Base-by-base conservation (phyloP, 805 yeast species). In the Myxozyma neotropica region DNA sequence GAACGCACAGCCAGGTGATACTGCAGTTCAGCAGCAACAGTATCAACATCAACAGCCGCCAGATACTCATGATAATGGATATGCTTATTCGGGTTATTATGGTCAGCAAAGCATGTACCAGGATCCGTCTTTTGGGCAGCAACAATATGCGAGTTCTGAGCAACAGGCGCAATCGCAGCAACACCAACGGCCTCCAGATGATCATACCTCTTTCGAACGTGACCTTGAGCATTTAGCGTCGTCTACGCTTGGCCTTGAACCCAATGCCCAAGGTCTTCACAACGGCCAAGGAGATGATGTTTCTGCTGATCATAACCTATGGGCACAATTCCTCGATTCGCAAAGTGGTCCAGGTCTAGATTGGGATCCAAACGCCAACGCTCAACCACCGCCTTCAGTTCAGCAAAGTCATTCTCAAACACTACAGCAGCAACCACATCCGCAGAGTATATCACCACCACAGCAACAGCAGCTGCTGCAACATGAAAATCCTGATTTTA, bases 311-410 rank as follows among this genome's bases (percentile, higher is more conserved):
- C 52, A 51, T 13, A 33, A 29, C 17, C 55, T 57, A 7, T 57
- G 61, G 61, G 55, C 56, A 19, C 61, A 57, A 29, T 57, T 57
- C 33, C 39, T 57, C 15, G 54, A 57, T 21, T 42, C 61, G 10
- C 61, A 57, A 42, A 33, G 21, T n/a, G 57, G 36, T 6, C 31
- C 61, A 12, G 31, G 29, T 5, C 29, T 53, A 21, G 39, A 42
- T 21, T 57, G 61, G 61, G 56, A 35, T 15, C 40, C 50, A 24
- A 29, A 29, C 12, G 27, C 27, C 21, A 8, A 21, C 6, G 23
- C 26, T 8, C 58, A 54, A 27, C n/a, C 46, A 3, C 58, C 23
- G 8, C 31, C 19, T 21, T 4, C 54, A 48, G 10, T 38, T 42
- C 35, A 26, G 35, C 44, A 23, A 24, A 10, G 29, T 27, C 47